These are phyloP conservation scores for Chalaropsis ovoidea DNA, from an alignment of 2,329 filamentous ascomycete species.

Conservation along the genomic window DNA sequence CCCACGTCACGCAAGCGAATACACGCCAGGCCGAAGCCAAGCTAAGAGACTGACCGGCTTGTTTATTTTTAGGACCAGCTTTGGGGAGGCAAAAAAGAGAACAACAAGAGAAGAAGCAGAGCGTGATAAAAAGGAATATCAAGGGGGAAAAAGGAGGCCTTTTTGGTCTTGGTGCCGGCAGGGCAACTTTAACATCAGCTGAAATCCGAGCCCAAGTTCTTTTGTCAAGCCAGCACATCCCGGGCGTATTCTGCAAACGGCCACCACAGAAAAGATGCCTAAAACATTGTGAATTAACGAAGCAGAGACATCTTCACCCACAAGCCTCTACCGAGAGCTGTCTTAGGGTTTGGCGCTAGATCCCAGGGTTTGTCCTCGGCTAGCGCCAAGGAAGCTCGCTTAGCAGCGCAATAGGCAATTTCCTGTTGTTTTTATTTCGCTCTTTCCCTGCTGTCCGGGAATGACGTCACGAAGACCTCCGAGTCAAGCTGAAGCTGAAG, in stretches of 20 bases:
- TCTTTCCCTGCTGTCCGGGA: background rate
- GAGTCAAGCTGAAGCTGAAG: background rate
- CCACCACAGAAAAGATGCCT: background rate
- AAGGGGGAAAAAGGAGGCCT: background rate
- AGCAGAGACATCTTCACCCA: background rate
- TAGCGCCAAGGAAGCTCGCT: no score
- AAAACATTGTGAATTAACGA: background rate
- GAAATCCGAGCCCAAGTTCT: background rate
- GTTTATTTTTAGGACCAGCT: conserved; percentile 1
- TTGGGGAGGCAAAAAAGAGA: background rate
- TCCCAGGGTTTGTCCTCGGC: no score
- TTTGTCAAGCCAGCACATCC: background rate
- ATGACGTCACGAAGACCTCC: background rate
- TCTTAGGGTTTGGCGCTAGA: no score
- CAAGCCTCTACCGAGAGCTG: no score
- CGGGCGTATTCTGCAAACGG: background rate
- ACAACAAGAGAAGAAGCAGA: background rate
- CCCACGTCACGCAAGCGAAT: background rate
- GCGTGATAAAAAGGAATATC: background rate
- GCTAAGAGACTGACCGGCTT: background rate
- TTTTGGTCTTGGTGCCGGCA: background rate
- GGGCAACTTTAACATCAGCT: background rate
- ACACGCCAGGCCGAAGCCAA: background rate
- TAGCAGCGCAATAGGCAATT: no score
- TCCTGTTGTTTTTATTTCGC: background rate